These are phyloP conservation scores for Globisporangium splendens DNA, from an alignment of 352 stramenopile genomes.

Conservation along the genomic window DNA sequence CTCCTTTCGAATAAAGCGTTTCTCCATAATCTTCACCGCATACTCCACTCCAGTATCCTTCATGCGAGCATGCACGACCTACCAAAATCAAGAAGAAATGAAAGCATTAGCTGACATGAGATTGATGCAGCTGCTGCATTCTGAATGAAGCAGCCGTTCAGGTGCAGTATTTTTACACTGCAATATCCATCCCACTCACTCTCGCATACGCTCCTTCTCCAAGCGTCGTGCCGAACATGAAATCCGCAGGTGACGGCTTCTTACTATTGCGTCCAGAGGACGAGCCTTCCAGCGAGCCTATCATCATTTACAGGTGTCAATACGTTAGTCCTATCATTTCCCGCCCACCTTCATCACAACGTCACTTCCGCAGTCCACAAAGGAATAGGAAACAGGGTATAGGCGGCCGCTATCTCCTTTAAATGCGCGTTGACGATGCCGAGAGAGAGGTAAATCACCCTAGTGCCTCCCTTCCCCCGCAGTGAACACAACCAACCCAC, in stretches of 20 bases:
- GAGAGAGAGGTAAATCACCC: no score
- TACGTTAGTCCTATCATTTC: background rate
- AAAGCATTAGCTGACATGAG: background rate
- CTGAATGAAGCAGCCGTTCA: background rate
- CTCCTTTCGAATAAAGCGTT: slow-evolving; percentile 88
- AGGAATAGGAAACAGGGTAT: no score
- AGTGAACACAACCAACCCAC: background rate
- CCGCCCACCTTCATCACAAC: background rate
- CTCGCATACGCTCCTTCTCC: slow-evolving; percentile 86
- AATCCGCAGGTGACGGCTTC: slow-evolving; percentile 82
- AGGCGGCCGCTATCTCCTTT: no score
- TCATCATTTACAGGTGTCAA: background rate
- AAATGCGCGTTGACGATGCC: no score
- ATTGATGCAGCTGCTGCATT: background rate
- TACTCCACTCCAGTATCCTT: slow-evolving; percentile 86
- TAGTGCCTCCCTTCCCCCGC: background rate
- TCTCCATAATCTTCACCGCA: slow-evolving; percentile 92
- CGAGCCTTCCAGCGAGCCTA: slow-evolving; percentile 31
- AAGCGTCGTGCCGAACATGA: slow-evolving; percentile 87
- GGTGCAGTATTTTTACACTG: background rate
- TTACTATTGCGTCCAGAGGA: slow-evolving; percentile 46
- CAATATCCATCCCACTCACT: slow-evolving; percentile 26
- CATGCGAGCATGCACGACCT: slow-evolving; percentile 87
- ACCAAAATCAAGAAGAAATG: background rate
- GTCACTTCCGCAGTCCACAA: background rate